Conservation (phyloP, 108 stramenopile genomes). For the Skeletonema grethae region DNA sequence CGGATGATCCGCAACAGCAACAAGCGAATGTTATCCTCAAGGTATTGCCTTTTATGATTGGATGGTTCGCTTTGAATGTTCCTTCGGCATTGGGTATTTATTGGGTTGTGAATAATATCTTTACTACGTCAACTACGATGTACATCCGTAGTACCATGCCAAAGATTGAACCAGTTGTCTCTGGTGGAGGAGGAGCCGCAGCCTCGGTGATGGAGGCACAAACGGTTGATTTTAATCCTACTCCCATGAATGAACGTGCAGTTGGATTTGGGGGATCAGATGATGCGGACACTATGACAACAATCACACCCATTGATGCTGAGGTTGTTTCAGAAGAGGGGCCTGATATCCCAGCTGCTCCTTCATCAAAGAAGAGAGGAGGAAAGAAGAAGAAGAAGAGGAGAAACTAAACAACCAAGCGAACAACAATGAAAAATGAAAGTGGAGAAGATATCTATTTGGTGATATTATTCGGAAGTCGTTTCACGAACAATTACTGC, state of each 20-base stretch:
- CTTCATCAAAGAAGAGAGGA: conserved; percentile 38
- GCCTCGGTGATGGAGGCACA: conserved; percentile 35
- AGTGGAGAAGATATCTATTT: not conserved
- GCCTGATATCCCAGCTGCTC: conserved; percentile 26
- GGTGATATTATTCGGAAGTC: not conserved
- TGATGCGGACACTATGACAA: conserved; percentile 47
- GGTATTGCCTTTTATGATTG: conserved; percentile 92
- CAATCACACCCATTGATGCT: conserved; percentile 58
- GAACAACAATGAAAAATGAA: not conserved
- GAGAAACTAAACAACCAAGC: conserved; percentile 31
- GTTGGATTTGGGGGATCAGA: conserved; percentile 64
- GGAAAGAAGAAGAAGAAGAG: conserved; percentile 57
- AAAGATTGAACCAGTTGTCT: conserved; percentile 25
- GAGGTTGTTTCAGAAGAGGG: conserved; percentile 53
- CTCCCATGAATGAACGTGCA: conserved; percentile 83
- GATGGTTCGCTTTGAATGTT: conserved; percentile 95
- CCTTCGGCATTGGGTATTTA: conserved; percentile 94
- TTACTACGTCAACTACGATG: conserved; percentile 85
- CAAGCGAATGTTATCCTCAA: conserved; percentile 85
- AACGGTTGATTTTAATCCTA: conserved; percentile 61
- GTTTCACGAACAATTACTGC: not conserved
- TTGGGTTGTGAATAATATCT: conserved; percentile 96
- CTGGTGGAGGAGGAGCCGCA: conserved; percentile 32
- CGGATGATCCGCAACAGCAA: conserved; percentile 61
- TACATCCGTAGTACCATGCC: conserved; percentile 74